Percentiles rank a stretch among this genome's conserved stretches.
Evolutionary conservation across 345 rosid species (phyloP).

Genomic region (Camelina sativa): DNA sequence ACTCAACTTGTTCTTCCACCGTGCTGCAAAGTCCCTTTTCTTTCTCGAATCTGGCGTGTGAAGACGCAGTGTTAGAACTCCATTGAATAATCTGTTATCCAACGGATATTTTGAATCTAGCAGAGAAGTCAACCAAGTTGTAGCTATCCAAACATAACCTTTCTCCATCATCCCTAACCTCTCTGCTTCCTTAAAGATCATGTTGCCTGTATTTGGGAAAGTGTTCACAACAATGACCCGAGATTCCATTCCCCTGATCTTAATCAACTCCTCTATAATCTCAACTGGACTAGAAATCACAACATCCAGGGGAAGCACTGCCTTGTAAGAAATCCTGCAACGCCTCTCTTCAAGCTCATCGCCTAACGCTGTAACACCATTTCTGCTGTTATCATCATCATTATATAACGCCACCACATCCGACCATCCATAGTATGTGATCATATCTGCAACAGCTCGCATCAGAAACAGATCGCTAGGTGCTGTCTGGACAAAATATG

Average conservation of each 20-base stretch:
- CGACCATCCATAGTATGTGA: conserved; percentile 68
- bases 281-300: conserved; percentile 48
- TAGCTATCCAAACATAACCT: conserved; percentile 90
- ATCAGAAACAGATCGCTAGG: conserved; percentile 85
- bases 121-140: conserved; percentile 79
- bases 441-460: conserved; percentile 81
- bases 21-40: conserved; percentile 60
- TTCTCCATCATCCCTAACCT: conserved; percentile 77
- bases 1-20: conserved; percentile 68
- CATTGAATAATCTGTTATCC: conserved; percentile 48
- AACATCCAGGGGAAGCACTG: conserved; percentile 64
- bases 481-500: conserved; percentile 90
- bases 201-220: conserved; percentile 57
- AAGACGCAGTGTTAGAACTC: conserved; percentile 76
- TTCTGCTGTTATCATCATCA: conserved; percentile 85
- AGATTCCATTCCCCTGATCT: conserved; percentile 71
- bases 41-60: conserved; percentile 69
- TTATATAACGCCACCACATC: conserved; percentile 69
- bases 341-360: conserved; percentile 74
- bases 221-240: conserved; percentile 72
- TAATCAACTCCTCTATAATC: conserved; percentile 51
- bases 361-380: conserved; percentile 64
- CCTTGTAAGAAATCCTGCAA: conserved; percentile 74
- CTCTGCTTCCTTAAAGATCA: conserved; percentile 77
- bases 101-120: conserved; percentile 63